phyloP scores from a whole-genome alignment of 345 rosid genomes.

The Cardamine chenopodiifolia region DNA sequence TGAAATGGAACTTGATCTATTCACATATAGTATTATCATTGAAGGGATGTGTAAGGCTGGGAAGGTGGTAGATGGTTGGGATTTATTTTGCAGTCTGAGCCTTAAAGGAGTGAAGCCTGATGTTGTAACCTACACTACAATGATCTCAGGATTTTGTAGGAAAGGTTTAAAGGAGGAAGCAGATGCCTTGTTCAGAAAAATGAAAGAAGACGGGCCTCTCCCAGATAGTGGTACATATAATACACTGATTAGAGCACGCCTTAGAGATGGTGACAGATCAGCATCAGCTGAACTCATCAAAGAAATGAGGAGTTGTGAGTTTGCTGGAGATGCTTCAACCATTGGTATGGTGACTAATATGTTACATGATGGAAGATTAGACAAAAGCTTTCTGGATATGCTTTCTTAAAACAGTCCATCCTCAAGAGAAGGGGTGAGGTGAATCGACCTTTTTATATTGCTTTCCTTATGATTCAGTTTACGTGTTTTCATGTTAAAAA shows the following conservation, averaged over 20 bases:
- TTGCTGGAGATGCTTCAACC: neutral
- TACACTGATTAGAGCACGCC: neutral
- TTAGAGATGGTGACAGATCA: neutral
- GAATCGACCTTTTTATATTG: neutral
- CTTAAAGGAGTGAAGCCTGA: neutral
- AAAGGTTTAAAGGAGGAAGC: neutral
- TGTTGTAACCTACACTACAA: neutral
- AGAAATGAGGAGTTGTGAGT: neutral
- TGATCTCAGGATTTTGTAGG: neutral
- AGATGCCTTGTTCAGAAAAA: neutral
- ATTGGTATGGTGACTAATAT: neutral
- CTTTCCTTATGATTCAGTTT: neutral
- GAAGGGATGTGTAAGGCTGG: neutral
- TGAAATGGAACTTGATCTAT: neutral
- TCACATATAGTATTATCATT: neutral
- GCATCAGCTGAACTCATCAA: neutral
- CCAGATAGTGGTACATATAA: neutral
- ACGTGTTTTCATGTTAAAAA: neutral
- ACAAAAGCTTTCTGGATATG: slow-evolving; percentile 11
- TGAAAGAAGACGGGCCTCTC: neutral
- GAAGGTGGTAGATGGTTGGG: neutral
- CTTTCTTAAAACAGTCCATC: neutral
- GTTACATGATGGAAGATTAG: neutral
- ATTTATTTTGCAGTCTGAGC: neutral
- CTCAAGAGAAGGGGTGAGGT: neutral